Conservation (phyloP, 164 flowering plant species). For the Echeveria elegans region DNA sequence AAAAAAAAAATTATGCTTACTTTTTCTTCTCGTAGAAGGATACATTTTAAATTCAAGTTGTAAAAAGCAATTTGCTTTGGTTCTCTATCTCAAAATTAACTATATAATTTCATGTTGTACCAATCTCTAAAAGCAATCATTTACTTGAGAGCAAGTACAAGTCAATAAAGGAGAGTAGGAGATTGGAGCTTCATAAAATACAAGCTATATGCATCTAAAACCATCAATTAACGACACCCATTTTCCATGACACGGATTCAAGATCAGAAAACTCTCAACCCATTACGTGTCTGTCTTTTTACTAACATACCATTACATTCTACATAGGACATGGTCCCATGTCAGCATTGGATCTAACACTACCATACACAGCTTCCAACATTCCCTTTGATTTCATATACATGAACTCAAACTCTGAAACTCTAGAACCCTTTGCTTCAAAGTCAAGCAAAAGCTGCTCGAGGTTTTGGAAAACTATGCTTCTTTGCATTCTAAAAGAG, state of each 20-base stretch:
- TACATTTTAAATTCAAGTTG: too few relatives aligned
- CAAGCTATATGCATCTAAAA: neutral
- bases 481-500: neutral
- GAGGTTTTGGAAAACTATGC: neutral
- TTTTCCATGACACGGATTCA: neutral
- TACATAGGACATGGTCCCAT: neutral
- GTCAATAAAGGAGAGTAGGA: neutral
- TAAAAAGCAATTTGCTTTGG: too few relatives aligned
- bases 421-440: neutral
- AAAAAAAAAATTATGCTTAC: too few relatives aligned
- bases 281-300: neutral
- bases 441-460: slow-evolving; percentile 1
- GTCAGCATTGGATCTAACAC: neutral
- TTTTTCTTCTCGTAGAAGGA: too few relatives aligned
- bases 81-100: too few relatives aligned
- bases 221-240: neutral
- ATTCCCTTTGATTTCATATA: neutral
- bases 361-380: neutral
- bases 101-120: neutral
- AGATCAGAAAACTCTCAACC: neutral
- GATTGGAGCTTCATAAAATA: neutral
- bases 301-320: neutral
- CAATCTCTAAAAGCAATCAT: neutral
- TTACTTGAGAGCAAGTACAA: neutral
- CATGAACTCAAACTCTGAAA: neutral